Conservation (phyloP, 1,139 yeast genomes). For the Pichia sp. region DNA sequence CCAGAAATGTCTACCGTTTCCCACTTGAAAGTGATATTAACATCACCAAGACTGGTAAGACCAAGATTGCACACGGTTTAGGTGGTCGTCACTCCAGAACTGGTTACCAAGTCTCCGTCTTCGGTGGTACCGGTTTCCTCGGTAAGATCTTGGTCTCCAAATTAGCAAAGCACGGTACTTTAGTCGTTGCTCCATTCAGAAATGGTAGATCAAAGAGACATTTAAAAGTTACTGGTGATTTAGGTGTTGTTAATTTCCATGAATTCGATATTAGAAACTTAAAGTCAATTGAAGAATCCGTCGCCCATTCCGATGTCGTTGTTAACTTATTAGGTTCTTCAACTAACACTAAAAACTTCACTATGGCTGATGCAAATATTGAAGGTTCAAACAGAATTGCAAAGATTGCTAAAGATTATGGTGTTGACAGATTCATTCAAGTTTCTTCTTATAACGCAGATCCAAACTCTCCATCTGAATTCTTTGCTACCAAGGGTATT, state of each 20-base stretch:
- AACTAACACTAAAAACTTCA: conserved; percentile 74
- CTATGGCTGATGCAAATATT: conserved; percentile 81
- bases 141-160: conserved; percentile 74
- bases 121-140: conserved; percentile 79
- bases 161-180: conserved; percentile 80
- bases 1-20: conserved; percentile 29
- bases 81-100: conserved; percentile 89
- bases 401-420: conserved; percentile 66
- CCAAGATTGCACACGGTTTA: conserved; percentile 63
- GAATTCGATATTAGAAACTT: conserved; percentile 83
- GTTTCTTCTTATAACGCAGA: conserved; percentile 82
- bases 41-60: conserved; percentile 75
- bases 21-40: conserved; percentile 60
- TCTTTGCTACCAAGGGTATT: conserved; percentile 76
- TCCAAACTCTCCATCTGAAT: conserved; percentile 63
- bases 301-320: conserved; percentile 81
- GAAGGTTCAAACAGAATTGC: conserved; percentile 80
- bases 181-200: conserved; percentile 73
- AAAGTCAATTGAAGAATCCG: conserved; percentile 73
- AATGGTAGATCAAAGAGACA: conserved; percentile 80
- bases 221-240: conserved; percentile 80
- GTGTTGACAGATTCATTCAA: conserved; percentile 74
- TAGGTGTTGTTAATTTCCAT: conserved; percentile 83
- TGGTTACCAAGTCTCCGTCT: conserved; percentile 90
- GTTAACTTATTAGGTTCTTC: conserved; percentile 80